phyloP scores from a whole-genome alignment of 805 yeast genomes.

The Komagataella pseudopastoris region DNA sequence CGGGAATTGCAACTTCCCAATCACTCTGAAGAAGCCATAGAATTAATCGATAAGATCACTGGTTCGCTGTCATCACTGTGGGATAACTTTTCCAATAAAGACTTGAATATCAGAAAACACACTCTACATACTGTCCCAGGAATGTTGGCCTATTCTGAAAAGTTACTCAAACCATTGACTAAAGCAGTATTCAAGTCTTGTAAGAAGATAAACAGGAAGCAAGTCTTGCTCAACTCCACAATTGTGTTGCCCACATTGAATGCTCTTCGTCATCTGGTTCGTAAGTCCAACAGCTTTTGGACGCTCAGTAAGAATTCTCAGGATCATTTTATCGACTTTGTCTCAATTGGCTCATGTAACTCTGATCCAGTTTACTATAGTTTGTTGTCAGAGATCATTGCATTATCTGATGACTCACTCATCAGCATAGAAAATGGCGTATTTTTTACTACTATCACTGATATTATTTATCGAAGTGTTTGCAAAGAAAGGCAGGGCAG shows the following conservation, averaged over 20 bases:
- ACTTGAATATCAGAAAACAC: constrained; percentile 28
- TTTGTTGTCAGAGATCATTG: constrained; percentile 10
- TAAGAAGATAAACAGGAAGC: constrained; percentile 18
- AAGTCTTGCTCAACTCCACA: constrained; percentile 28
- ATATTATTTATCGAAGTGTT: background rate
- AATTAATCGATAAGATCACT: background rate
- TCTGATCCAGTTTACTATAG: constrained; percentile 38
- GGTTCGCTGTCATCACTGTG: constrained; percentile 25
- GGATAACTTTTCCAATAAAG: constrained; percentile 24
- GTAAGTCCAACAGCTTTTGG: constrained; percentile 38
- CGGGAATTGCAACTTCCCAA: background rate
- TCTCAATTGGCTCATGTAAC: constrained; percentile 39
- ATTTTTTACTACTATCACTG: background rate
- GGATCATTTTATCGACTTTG: constrained; percentile 28
- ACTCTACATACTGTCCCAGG: constrained; percentile 19
- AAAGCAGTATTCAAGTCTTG: constrained; percentile 30
- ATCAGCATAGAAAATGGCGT: constrained; percentile 9
- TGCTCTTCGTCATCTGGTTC: constrained; percentile 28
- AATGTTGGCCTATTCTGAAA: constrained; percentile 12
- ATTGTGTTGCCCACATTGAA: constrained; percentile 34
- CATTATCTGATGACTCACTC: constrained; percentile 5
- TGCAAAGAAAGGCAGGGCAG: background rate
- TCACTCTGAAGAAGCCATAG: background rate
- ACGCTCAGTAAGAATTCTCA: constrained; percentile 29
- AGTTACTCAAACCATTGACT: constrained; percentile 25